Conservation (phyloP, 495 filamentous ascomycete genomes). For the Podospora appendiculata region DNA sequence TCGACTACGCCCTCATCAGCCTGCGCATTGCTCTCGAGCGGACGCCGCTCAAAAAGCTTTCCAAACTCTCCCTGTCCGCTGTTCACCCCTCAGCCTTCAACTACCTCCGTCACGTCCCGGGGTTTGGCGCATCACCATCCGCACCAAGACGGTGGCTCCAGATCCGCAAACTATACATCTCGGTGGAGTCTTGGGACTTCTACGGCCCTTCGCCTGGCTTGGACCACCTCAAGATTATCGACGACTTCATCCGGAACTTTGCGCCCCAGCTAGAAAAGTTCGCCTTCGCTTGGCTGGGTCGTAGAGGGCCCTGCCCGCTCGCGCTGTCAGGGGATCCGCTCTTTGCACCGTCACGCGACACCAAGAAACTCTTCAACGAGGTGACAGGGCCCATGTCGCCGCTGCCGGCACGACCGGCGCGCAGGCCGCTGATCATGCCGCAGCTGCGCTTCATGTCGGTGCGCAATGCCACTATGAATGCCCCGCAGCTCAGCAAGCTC, state of each 20-base stretch:
- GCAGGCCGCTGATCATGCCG: slow-evolving; percentile 47
- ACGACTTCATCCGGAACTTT: slow-evolving; percentile 62
- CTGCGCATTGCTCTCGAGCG: slow-evolving; percentile 69
- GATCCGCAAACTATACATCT: slow-evolving; percentile 59
- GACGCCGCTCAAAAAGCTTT: slow-evolving; percentile 48
- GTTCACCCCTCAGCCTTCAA: slow-evolving; percentile 62
- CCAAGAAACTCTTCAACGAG: slow-evolving; percentile 45
- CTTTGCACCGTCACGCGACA: slow-evolving; percentile 44
- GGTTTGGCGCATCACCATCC: slow-evolving; percentile 58
- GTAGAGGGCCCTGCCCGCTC: slow-evolving; percentile 58
- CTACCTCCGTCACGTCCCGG: slow-evolving; percentile 59
- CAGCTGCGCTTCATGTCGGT: slow-evolving; percentile 55
- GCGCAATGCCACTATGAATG: slow-evolving; percentile 58
- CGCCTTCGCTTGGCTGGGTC: slow-evolving; percentile 63
- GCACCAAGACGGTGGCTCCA: slow-evolving; percentile 61
- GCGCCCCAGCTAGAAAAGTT: slow-evolving; percentile 53
- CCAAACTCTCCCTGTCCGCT: slow-evolving; percentile 54
- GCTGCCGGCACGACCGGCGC: slow-evolving; percentile 33
- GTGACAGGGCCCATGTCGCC: slow-evolving; percentile 47
- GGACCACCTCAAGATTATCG: slow-evolving; percentile 69
- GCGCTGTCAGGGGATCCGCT: slow-evolving; percentile 55
- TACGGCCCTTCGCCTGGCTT: slow-evolving; percentile 41
- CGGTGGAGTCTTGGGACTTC: slow-evolving; percentile 58
- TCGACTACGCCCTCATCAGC: slow-evolving; percentile 77
- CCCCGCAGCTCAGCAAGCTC: slow-evolving; percentile 56